Base-by-base conservation (phyloP, 2,329 filamentous ascomycete species). In the Epichloe sylvatica region DNA sequence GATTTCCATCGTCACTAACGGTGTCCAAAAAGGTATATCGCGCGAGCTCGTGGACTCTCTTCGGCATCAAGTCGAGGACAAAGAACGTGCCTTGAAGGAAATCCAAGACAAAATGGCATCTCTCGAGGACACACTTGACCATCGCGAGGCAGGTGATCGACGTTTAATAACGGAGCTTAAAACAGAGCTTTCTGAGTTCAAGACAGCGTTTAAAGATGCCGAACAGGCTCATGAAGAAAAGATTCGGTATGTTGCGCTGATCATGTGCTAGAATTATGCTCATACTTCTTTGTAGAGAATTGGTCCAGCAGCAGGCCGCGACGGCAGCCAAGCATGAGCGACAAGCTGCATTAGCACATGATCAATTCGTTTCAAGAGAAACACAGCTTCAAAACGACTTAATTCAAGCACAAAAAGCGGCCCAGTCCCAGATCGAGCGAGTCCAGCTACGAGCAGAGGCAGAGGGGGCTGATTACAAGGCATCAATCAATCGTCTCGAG, bases 1-100 rank as follows among this genome's bases (percentile, higher is more conserved):
- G 63, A 82, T 94, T 25, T 84, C 88, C 0, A 78, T 92, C 11
- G 74, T 89, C 50, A 76, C 82, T 41, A 88, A 90, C 60, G 86
- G 86, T 0, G 70, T 90, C 11, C 83, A 92, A 56, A 56, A 91
- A 59, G 91, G 91, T 4, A 85, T 98, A 37, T 95, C 94, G n/a
- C 79, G 91, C 39, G 88, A 97, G 59, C 71, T 97, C 37, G 86
- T 98, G 3, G 92, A 98, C 63, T 83, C 84, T 1, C 71, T 98
- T 34, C 81, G 87, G 46, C 74, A 75, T 4, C 84, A 96, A 61
- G 66, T 94, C 1, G 81, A 85, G 52, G 83, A 91, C 52, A 87
- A 83, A 54, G 81, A 80, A 21, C 66, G 66, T 34, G 63, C 67
- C 1, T 59, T 81, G 25, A 68, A 75, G 52, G 70, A 74, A 38